phyloP scores from a whole-genome alignment of 441 rosid species.

The Metrosideros polymorpha region DNA sequence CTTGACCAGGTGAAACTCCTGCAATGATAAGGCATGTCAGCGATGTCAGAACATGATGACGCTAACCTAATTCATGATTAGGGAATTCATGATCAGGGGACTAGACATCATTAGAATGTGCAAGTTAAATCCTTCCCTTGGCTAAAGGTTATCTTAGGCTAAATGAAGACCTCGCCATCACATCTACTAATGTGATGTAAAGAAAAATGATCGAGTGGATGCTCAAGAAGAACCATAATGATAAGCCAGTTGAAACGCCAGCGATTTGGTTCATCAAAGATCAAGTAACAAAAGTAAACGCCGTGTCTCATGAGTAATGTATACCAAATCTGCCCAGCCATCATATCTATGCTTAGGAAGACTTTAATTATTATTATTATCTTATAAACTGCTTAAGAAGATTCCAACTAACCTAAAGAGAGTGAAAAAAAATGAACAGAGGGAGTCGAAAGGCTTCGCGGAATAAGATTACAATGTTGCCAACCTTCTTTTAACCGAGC shows the following conservation, averaged over 20 bases:
- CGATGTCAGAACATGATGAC: not conserved
- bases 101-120: not conserved
- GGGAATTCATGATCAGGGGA: not conserved
- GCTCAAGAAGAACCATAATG: not conserved
- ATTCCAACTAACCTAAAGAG: not conserved
- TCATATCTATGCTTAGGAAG: not conserved
- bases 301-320: not conserved
- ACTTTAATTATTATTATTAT: not conserved
- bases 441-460: not conserved
- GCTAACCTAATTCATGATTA: not conserved
- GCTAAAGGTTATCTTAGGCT: not conserved
- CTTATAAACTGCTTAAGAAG: not conserved
- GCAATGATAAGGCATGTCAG: not conserved
- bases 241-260: not conserved
- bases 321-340: not conserved
- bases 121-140: not conserved
- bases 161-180: not conserved
- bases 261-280: not conserved
- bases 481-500: not conserved
- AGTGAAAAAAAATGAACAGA: not conserved
- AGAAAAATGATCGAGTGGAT: not conserved
- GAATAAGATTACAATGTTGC: not conserved
- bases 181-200: not conserved
- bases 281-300: not conserved
- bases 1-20: conserved; percentile 98